Conservation (phyloP, 441 rosid genomes). For the Aleurites moluccanus region DNA sequence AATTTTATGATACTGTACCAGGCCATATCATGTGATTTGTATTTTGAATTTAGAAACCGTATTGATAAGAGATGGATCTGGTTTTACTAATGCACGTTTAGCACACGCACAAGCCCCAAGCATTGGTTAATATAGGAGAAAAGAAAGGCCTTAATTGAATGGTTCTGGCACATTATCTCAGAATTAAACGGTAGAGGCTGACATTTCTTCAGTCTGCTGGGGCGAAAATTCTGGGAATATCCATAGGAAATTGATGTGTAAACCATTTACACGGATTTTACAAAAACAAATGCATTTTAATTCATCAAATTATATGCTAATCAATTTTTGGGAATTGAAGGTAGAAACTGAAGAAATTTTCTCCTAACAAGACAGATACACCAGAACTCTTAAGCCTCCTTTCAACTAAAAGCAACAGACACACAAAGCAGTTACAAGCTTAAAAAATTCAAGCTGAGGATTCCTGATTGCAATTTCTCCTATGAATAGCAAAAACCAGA, state of each 20-base stretch:
- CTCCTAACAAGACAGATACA: constrained; percentile 4
- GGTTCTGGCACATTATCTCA: not conserved
- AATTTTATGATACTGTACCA: too few species aligned
- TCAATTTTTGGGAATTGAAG: not conserved
- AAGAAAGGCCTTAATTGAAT: not conserved
- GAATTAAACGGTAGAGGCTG: not conserved
- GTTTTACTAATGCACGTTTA: too few species aligned
- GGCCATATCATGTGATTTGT: too few species aligned
- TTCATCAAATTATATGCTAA: not conserved
- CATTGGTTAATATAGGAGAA: too few species aligned
- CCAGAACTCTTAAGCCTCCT: constrained; percentile 6
- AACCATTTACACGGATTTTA: not conserved
- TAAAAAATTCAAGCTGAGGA: not conserved
- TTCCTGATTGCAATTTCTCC: not conserved
- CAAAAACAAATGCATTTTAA: constrained; percentile 3
- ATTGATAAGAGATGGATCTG: too few species aligned
- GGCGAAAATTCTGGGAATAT: not conserved
- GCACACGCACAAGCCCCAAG: too few species aligned
- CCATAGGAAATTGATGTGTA: not conserved
- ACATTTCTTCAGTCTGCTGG: not conserved
- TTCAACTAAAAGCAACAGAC: not conserved
- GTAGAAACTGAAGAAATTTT: not conserved
- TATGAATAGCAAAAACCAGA: not conserved
- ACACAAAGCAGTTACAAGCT: not conserved
- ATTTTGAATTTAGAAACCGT: too few species aligned